phyloP scores from a whole-genome alignment of 345 rosid species.

The Arabis hirsuta region DNA sequence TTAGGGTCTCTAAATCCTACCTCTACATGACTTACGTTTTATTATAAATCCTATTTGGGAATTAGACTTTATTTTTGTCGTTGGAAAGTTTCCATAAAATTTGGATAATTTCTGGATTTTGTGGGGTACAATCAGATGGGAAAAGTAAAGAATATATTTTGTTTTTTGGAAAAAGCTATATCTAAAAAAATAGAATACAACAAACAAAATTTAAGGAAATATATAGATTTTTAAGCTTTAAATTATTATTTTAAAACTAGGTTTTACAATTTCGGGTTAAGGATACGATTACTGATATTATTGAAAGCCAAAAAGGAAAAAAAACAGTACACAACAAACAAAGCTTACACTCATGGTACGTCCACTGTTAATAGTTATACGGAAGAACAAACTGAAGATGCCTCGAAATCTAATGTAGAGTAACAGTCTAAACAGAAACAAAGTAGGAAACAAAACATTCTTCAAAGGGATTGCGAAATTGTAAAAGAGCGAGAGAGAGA shows the following conservation, averaged over 20 bases:
- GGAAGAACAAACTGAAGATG: conserved; percentile 16
- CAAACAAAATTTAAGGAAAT: neutral
- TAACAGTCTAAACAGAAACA: conserved; percentile 30
- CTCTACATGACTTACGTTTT: conserved; percentile 3
- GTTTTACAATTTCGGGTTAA: too few species aligned
- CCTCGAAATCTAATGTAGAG: conserved; percentile 16
- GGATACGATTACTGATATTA: conserved; percentile 17
- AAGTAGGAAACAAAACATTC: conserved; percentile 24
- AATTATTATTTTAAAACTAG: too few species aligned
- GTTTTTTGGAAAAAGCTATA: too few species aligned
- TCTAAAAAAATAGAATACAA: neutral
- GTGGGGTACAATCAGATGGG: neutral
- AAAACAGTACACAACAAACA: conserved; percentile 35
- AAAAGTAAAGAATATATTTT: too few species aligned
- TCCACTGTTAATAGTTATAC: conserved; percentile 26
- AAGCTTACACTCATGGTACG: conserved; percentile 36
- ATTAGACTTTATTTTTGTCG: neutral
- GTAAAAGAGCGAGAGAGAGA: neutral
- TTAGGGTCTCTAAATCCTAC: neutral
- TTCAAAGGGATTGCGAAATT: neutral
- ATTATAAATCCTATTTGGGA: conserved; percentile 35
- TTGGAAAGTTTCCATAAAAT: neutral
- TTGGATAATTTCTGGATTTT: neutral
- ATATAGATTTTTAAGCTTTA: neutral
- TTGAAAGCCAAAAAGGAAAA: conserved; percentile 6